Evolutionary conservation across 345 rosid genomes (phyloP).

Genomic region (Gossypium mustelinum): DNA sequence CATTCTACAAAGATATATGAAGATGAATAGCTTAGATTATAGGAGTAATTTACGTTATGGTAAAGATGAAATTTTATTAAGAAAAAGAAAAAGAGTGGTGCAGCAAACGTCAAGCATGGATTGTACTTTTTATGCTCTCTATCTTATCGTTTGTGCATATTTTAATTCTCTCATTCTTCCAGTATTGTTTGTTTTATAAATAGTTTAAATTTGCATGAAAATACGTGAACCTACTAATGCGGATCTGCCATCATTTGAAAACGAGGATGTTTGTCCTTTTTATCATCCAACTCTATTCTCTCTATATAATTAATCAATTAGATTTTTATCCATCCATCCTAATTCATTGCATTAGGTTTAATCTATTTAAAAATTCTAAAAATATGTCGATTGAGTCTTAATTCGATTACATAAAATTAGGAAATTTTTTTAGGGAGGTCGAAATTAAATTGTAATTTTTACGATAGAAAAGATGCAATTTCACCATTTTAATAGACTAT

Average conservation of each 20-base stretch:
- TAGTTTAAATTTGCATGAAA: slow-evolving; percentile 35
- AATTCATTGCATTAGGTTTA: neutral
- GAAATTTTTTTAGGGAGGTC: accelerated
- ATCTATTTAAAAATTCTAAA: too few relatives aligned
- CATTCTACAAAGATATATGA: too few relatives aligned
- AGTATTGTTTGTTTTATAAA: neutral
- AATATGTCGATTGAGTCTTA: too few relatives aligned
- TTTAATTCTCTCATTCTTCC: neutral
- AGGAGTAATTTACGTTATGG: neutral
- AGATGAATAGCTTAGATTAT: too few relatives aligned
- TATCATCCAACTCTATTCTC: neutral
- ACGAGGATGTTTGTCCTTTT: slow-evolving; percentile 56
- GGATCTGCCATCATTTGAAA: slow-evolving; percentile 37
- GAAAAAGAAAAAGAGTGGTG: slow-evolving; percentile 2
- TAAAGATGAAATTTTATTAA: neutral
- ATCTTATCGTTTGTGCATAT: slow-evolving; percentile 2
- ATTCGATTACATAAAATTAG: accelerated
- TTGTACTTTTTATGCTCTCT: slow-evolving; percentile 12
- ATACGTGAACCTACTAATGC: slow-evolving; percentile 38
- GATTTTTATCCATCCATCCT: neutral
- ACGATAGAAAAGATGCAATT: too few relatives aligned
- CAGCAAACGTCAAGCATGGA: slow-evolving; percentile 32
- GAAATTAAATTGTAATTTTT: too few relatives aligned
- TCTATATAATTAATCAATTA: too few relatives aligned
- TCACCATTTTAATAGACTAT: too few relatives aligned